Base-by-base conservation (phyloP, 805 yeast species). In the Candida sanyiensis region DNA sequence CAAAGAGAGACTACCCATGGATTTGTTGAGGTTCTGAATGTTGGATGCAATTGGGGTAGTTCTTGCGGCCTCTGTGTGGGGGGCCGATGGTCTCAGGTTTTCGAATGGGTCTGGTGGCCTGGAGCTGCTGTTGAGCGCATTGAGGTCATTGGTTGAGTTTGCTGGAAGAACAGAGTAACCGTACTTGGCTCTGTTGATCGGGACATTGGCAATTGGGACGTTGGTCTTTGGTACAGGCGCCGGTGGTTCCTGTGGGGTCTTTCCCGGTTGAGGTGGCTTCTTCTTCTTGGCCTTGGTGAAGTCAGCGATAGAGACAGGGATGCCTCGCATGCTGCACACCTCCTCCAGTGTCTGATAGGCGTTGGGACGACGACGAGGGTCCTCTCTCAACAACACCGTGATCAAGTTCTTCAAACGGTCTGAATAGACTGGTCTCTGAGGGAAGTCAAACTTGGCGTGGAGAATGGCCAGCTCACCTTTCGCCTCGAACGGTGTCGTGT, bases 401-500 rank as follows among this genome's bases (percentile, higher is more conserved):
- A 84, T 80, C 18, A 83, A 58, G 52, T 80, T 76, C 48, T 77
- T 82, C 58, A 84, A 56, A 28, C 83, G 62, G 22, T 77, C 66
- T 21, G 83, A 73, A 54, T 79, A 84, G 5, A 53, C 61, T 4
- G 88, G 87, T 33, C 58, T 61, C 21, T 69, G 63, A 6, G 80
- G 81, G 39, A 69, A 73, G 13, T 72, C 67, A 43, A 66, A 73
- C 18, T 67, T 59, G 13, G 83, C 77, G 43, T 73, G 69, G 35
- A 82, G 52, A 20, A 84, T 83, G 32, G 81, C 83, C 27, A 63
- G 54, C 49, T 83, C 89, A 18, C 79, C 80, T 15, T 69, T 68
- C 32, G 66, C 64, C 57, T 84, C 95, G 54, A 84, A 84, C 0
- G 95, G 95, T 0, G 95, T 84, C 0, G 85, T 83, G 51, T 80